Evolutionary conservation across 2,329 filamentous ascomycete species (phyloP).

Genomic region (Fusarium tanahbumbuense): DNA sequence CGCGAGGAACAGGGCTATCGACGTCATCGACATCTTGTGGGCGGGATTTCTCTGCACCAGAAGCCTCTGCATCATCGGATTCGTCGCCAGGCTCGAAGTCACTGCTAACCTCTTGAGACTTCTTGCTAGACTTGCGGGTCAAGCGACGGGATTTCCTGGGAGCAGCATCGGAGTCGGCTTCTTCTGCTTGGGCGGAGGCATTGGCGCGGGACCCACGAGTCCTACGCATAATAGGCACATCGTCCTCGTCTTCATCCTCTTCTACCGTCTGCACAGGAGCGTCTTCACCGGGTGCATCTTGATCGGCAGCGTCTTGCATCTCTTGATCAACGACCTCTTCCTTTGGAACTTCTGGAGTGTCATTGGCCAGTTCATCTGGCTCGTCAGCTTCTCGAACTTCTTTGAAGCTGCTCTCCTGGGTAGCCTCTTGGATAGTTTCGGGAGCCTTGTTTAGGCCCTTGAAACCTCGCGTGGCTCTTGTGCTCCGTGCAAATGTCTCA

Average conservation of each 20-base stretch:
- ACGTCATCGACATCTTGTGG: conserved; percentile 57
- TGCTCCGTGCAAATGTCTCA: conserved; percentile 58
- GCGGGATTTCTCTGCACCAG: conserved; percentile 53
- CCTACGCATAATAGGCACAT: conserved; percentile 60
- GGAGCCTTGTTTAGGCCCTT: conserved; percentile 64
- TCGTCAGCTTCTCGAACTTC: conserved; percentile 52
- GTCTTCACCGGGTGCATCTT: conserved; percentile 49
- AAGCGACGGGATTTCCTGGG: conserved; percentile 57
- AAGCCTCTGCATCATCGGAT: conserved; percentile 65
- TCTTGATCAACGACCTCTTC: conserved; percentile 49
- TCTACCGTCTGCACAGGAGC: conserved; percentile 47
- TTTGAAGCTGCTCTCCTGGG: conserved; percentile 62
- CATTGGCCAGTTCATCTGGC: conserved; percentile 53
- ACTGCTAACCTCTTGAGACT: conserved; percentile 67
- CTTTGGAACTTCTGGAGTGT: conserved; percentile 45
- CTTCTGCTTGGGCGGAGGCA: conserved; percentile 46
- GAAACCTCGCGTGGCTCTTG: conserved; percentile 60
- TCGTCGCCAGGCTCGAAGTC: conserved; percentile 72
- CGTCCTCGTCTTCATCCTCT: conserved; percentile 62
- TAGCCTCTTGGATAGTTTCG: conserved; percentile 63
- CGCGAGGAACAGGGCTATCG: conserved; percentile 63
- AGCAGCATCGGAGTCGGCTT: conserved; percentile 49
- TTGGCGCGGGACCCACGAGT: conserved; percentile 55
- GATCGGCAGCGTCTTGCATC: conserved; percentile 44
- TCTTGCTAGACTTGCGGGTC: conserved; percentile 60